These are phyloP conservation scores for Nemophila menziesii DNA, from an alignment of 257 asterid species.

Conservation along the genomic window DNA sequence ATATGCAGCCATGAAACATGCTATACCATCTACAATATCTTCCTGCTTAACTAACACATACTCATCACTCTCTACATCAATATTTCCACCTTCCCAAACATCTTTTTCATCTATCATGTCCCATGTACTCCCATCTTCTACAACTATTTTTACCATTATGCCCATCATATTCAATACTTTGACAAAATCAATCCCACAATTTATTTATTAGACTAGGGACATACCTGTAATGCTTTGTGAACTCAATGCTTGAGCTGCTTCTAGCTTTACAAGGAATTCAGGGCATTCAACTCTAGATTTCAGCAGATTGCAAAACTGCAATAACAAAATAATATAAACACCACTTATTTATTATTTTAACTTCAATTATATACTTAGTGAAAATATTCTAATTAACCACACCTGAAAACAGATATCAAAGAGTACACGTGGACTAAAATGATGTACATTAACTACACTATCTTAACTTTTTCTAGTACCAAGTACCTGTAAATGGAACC, in stretches of 20 bases:
- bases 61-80: constrained; percentile 58
- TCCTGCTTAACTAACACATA: constrained; percentile 90
- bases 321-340: background rate
- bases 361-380: too few species aligned
- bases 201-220: constrained; percentile 2
- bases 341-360: too few species aligned
- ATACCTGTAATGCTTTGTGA: constrained; percentile 55
- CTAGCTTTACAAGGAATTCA: constrained; percentile 87
- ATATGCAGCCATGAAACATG: constrained; percentile 97
- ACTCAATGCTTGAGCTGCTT: constrained; percentile 58
- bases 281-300: constrained; percentile 77
- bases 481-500: too few species aligned
- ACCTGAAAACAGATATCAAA: too few species aligned
- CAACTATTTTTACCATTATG: constrained; percentile 14
- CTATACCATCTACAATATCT: constrained; percentile 94
- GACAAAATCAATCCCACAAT: background rate
- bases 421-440: too few species aligned
- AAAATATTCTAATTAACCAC: too few species aligned
- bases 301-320: constrained; percentile 72
- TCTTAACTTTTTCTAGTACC: too few species aligned
- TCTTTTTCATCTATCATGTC: constrained; percentile 80
- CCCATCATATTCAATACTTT: background rate
- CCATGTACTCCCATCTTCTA: constrained; percentile 91
- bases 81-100: constrained; percentile 74
- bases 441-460: too few species aligned